These are phyloP conservation scores for Alternaria tenuissima DNA, from an alignment of 2,329 filamentous ascomycete species.

Conservation along the genomic window DNA sequence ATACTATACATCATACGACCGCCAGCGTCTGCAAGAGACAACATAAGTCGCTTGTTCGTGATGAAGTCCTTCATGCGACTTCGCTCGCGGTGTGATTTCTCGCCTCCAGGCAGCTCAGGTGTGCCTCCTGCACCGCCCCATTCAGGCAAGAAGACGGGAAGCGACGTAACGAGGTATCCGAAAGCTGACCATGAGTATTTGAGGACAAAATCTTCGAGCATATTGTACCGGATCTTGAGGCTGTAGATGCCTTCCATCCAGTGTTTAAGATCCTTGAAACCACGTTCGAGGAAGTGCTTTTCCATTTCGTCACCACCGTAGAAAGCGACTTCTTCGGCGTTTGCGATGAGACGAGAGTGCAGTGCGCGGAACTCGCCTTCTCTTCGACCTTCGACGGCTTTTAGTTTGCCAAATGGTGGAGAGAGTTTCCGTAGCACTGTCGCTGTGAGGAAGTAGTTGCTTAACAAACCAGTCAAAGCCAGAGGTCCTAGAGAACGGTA, in stretches of 20 bases:
- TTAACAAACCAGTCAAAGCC: constrained; percentile 82
- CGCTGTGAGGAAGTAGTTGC: constrained; percentile 94
- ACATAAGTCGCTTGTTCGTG: constrained; percentile 97
- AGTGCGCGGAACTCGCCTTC: constrained; percentile 94
- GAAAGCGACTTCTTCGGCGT: constrained; percentile 97
- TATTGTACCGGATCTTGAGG: constrained; percentile 97
- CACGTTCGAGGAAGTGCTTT: constrained; percentile 87
- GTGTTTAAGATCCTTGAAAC: constrained; percentile 89
- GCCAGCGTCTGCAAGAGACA: constrained; percentile 94
- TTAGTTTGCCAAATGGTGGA: constrained; percentile 94
- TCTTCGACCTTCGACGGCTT: constrained; percentile 92
- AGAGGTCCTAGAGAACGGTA: constrained; percentile 90
- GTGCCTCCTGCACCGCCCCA: constrained; percentile 86
- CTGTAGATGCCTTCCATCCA: constrained; percentile 99
- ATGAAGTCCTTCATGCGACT: constrained; percentile 98
- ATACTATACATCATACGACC: constrained; percentile 99
- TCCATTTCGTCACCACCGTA: constrained; percentile 97
- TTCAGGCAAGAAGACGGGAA: constrained; percentile 92
- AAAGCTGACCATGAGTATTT: constrained; percentile 99
- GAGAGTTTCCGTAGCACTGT: constrained; percentile 87
- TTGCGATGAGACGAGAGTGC: constrained; percentile 91
- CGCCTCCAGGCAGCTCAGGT: constrained; percentile 65
- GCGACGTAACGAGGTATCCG: constrained; percentile 89
- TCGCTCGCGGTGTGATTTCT: constrained; percentile 71
- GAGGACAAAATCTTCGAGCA: constrained; percentile 96